Conservation (phyloP, 768 basidiomycete species). For the Thelephora aurantiotincta region DNA sequence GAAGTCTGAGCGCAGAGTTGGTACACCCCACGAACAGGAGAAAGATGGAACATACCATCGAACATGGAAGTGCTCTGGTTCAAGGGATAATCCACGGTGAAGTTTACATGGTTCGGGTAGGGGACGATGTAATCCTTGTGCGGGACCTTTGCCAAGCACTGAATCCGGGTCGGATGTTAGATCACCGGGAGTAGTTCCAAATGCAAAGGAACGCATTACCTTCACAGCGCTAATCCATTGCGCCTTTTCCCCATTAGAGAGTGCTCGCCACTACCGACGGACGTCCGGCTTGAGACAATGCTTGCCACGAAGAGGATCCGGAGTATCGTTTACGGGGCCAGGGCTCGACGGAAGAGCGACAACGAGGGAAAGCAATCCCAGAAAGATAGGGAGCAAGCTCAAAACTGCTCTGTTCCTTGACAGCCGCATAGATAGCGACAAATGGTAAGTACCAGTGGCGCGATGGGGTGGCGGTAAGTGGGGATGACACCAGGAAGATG, state of each 20-base stretch:
- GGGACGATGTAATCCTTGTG: neutral
- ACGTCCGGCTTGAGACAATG: constrained; percentile 9
- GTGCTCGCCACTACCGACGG: constrained; percentile 13
- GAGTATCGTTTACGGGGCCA: no score
- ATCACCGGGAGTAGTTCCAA: neutral
- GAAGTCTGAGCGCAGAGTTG: constrained; percentile 1
- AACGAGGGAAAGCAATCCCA: no score
- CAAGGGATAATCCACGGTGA: no score
- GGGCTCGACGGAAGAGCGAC: no score
- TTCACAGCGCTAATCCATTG: constrained; percentile 15
- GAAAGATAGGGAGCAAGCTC: no score
- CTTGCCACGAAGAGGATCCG: neutral
- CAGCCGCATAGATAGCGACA: no score
- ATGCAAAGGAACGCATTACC: constrained; percentile 2
- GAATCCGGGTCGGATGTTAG: no score
- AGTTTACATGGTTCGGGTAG: no score
- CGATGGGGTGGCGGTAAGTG: no score
- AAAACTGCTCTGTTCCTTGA: no score
- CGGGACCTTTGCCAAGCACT: neutral
- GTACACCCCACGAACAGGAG: neutral
- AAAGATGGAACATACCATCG: neutral
- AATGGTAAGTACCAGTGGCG: no score
- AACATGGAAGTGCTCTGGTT: neutral
- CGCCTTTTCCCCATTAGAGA: constrained; percentile 6
- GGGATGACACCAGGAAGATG: no score